Percentiles rank a stretch among this genome's conserved stretches.
Conservation (phyloP, 1,284 basidiomycete genomes). For the Ganoderma lingzhi region DNA sequence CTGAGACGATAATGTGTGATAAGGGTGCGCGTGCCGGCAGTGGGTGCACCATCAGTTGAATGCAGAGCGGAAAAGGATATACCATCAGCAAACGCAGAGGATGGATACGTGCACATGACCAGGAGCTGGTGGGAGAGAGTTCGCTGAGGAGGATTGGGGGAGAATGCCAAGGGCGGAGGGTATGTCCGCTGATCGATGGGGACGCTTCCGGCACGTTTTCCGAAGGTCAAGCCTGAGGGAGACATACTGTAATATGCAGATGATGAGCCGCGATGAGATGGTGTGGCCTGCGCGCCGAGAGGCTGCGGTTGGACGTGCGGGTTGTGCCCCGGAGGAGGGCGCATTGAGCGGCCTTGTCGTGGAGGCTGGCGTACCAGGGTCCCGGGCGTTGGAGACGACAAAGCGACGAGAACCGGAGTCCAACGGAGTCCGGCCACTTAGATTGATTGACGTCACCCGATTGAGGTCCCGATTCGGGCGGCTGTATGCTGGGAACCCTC, state of each 20-base stretch:
- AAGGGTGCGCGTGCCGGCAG: neutral
- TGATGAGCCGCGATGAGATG: slow-evolving; percentile 8
- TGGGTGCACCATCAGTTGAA: neutral
- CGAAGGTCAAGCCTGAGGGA: neutral
- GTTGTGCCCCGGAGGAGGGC: neutral
- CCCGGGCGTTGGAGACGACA: slow-evolving; percentile 1
- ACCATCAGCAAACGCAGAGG: neutral
- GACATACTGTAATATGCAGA: neutral
- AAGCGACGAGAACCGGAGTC: slow-evolving; percentile 1
- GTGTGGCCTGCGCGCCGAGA: neutral
- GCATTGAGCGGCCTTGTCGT: neutral
- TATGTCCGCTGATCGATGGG: slow-evolving; percentile 10
- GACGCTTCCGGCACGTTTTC: slow-evolving; percentile 7
- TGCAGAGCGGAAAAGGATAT: neutral
- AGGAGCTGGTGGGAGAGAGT: neutral
- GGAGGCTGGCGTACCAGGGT: neutral
- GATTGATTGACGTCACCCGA: slow-evolving; percentile 25
- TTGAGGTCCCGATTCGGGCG: slow-evolving; percentile 22
- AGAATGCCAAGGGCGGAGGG: slow-evolving; percentile 6
- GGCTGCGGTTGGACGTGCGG: slow-evolving; percentile 1
- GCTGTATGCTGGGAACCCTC: slow-evolving; percentile 10
- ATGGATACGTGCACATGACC: neutral
- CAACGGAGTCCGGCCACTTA: slow-evolving; percentile 7
- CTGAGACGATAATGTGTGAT: neutral
- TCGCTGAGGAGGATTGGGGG: neutral